Evolutionary conservation across 2,329 filamentous ascomycete species (phyloP), one percentile per base, ranked within the genome.

Genomic region (Elsinoe batatas): DNA sequence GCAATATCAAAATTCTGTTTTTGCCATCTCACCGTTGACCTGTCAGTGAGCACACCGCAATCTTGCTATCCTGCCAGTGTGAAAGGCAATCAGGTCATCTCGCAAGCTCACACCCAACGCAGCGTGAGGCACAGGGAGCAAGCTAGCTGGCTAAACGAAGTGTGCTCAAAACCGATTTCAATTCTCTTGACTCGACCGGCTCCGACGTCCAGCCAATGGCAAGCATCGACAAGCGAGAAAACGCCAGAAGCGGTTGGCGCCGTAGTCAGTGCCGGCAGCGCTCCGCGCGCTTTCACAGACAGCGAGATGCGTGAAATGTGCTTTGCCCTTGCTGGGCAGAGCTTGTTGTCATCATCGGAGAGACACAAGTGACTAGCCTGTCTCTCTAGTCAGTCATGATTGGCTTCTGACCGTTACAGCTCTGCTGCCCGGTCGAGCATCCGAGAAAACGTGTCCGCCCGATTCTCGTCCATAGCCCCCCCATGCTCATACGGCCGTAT

Each of bases 161-260:
- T 51, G 47, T 38, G 47, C 47, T 51, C 47, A 51, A 36, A 51
- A 51, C 11, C 32, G 20, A 51, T 51, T 36, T 17, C 32, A 51
- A 51, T 51, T 51, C 47, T 36, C 47, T 35, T 38, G 47, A 51
- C 47, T 51, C 47, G 47, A 51, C 32, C 47, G 47, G 32, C 40
- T 26, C 15, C 13, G 30, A 17, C 15, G 15, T n/a, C 35, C 33
- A 38, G 47, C 47, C 47, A 51, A 51, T 51, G 18, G 37, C 11
- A 3, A 38, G 8, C 7, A 11, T 3, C 6, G 32, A 26, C 17
- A 51, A 38, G 47, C 47, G 47, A 51, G 35, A 51, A 51, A 38
- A 51, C 47, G 47, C 47, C 47, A 51, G 17, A 51, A 20, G 26
- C 17, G 47, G 47, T 35, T 35, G 47, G 47, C 47, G 47, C 47